Evolutionary conservation across 2,329 filamentous ascomycete species (phyloP), one percentile per base, ranked within the genome.

Genomic region (Clonostachys byssicola): DNA sequence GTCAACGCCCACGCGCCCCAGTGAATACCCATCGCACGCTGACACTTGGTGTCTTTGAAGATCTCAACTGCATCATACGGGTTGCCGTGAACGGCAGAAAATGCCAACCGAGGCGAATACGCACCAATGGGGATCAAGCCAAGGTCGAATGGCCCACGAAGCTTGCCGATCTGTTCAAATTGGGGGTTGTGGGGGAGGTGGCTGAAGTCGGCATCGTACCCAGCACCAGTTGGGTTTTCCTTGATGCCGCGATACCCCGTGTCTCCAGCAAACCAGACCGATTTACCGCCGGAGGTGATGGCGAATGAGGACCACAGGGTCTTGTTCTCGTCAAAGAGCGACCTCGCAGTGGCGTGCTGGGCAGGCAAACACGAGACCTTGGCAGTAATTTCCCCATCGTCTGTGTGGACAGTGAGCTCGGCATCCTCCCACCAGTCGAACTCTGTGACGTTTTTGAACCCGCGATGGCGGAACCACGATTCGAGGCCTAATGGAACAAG

Each of bases 271-370:
- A 95, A 95, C 71, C 81, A 94, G 17, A 94, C 77, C 16, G 83
- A 89, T 56, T 83, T 83, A 14, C 77, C 80, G 12, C 81, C 84
- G 1, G 84, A 86, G 18, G 77, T 71, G n/a, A 95, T 75, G 45
- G 80, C 83, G 88, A 89, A 95, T 18, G 85, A 89, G n/a, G 83
- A 81, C 90, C 90, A 95, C 7, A 95, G 75, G 0, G 89, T 92
- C 43, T 74, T 75, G 48, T 78, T 76, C 49, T 79, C 80, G 65
- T 94, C 88, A 50, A 83, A 81, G 0, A 75, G 66, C 0, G 73
- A 76, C 40, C 89, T 74, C 7, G 82, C 83, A 3, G 80, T 86
- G 7, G 78, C 81, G 64, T 95, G 90, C 65, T 95, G 90, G 60
- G 84, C 86, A 0, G 89, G 90, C 6, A 94, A 73, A 54, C 87